Base-by-base conservation (phyloP, 2,329 filamentous ascomycete species). In the Xylariaceae sp. region DNA sequence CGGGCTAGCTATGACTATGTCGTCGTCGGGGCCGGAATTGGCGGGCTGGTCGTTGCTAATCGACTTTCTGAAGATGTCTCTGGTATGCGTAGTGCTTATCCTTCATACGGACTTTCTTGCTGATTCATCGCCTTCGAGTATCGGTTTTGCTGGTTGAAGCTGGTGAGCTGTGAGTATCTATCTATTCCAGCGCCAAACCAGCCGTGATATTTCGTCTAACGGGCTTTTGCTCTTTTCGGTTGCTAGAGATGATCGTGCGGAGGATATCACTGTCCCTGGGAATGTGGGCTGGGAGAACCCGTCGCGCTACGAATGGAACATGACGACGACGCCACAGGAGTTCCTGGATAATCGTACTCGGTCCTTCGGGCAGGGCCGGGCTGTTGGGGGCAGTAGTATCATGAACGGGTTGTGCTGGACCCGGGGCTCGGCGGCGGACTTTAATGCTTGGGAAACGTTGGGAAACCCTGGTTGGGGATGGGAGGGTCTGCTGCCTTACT, bases 401-500 rank as follows among this genome's bases (percentile, higher is more conserved):
- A 57, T 73, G 48, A 76, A 76, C 50, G 73, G 72, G 15, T 65
- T 76, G 61, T 71, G 71, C 45, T 75, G 71, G 64, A 71, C 67
- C 22, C 64, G 73, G 18, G 72, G 73, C 6, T 67, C 71, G 13
- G 65, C 63, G 7, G 66, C 65, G 13, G 72, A 75, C 54, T 76
- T 72, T 47, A 70, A 76, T 42, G 68, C 69, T 19, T 76, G 74
- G 74, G 71, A 70, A 50, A 65, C 66, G 2, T 62, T 77, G 4
- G 73, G 73, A 0, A 74, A 73, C 43, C 63, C 66, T 0, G 71
- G 68, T 1, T 76, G 74, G 74, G 69, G 71, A 16, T 76, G 72
- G 71, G 57, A 71, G 1, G 67, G 66, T 19, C 62, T 82, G 10
- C 62, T 76, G 1, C 76, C 74, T 0, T 80, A 80, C 57, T 76